Base-by-base conservation (phyloP, 1,139 yeast genomes). In the Geotrichum carabidarum region DNA sequence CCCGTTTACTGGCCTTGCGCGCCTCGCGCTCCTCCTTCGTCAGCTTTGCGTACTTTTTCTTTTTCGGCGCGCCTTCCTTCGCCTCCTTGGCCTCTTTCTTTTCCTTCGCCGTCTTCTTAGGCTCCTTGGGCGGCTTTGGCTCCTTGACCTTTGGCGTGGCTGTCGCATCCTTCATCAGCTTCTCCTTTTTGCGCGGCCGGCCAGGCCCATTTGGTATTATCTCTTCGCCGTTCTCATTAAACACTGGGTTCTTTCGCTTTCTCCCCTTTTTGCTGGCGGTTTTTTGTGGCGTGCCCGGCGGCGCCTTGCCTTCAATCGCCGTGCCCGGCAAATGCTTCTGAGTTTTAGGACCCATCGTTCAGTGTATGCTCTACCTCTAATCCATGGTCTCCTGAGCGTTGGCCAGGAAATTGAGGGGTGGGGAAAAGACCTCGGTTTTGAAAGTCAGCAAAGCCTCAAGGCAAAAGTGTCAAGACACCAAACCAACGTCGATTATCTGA, bases 211-310 rank as follows among this genome's bases (percentile, higher is more conserved):
- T 27, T 8, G 46, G 53, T 8, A 44, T 38, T 5, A 36, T 37
- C 17, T 45, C 53, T 14, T 35, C 51, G 37, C 49, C 43, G 8
- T 40, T 36, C 14, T 50, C 54, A 15, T 43, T 51, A 2, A 51
- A 44, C 18, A 48, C 38, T 15, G 56, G 55, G 32, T 50, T 51
- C 41, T 56, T 56, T 15, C 56, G 56, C 15, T 56, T 56, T 8
- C 59, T 48, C 15, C 59, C 59, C 17, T 56, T 56, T 43, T 56
- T 56, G 12, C 53, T 44, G 5, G 53, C 49, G 1, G 36, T 38
- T 32, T 37, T 37, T 38, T 9, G 17, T 27, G 43, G 43, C n/a
- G 30, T 8, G 27, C 30, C 42, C 3, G 49, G 49, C 32, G 38
- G 49, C 8, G 42, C 34, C 34, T 45, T 45, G 49, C 49, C 42